Base-by-base conservation (phyloP, 345 rosid species). In the Ailanthus altissimus region DNA sequence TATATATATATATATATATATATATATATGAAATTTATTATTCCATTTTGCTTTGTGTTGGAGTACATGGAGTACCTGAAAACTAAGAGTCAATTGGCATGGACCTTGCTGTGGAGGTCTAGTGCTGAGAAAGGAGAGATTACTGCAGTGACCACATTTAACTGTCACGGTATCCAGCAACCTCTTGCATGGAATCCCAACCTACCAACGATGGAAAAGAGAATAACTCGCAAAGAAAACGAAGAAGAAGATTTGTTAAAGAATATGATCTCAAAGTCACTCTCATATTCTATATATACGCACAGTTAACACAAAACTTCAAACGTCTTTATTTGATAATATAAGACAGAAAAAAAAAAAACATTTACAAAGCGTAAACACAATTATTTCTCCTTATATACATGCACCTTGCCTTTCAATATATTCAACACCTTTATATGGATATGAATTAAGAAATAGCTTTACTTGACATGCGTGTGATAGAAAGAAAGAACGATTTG, bases 101-200 rank as follows among this genome's bases (percentile, higher is more conserved):
- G 86, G 94, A 59, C 88, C 86, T 53, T 88, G 93, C 50, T 81
- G 67, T 49, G 97, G 95, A 86, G 97, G 90, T 62, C 90, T 88
- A 26, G 97, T 85, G 89, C 92, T 88, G 75, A 96, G 98, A 79
- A 92, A 94, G 15, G 98, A 92, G 53, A 96, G 92, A 84, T 94
- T 91, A 75, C 98, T 90, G 81, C 97, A 93, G 76, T 96, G 99
- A 0, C 98, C 99, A 47, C 99, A 96, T 81, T 94, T 96, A 85
- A 96, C 99, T 5, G 98, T 94, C 83, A 92, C 97, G 5, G 98
- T 92, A 67, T 93, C 98, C 77, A 93, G 86, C 93, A 89, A 74
- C 78, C 94, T 78, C 85, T 92, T 93, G 92, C 89, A 75, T 79
- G 99, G 99, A 81, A 96, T 91, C 76, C 97, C 97, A 36, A 96